Evolutionary conservation across 2,329 filamentous ascomycete genomes (phyloP).

Genomic region (Penicillium sp.): DNA sequence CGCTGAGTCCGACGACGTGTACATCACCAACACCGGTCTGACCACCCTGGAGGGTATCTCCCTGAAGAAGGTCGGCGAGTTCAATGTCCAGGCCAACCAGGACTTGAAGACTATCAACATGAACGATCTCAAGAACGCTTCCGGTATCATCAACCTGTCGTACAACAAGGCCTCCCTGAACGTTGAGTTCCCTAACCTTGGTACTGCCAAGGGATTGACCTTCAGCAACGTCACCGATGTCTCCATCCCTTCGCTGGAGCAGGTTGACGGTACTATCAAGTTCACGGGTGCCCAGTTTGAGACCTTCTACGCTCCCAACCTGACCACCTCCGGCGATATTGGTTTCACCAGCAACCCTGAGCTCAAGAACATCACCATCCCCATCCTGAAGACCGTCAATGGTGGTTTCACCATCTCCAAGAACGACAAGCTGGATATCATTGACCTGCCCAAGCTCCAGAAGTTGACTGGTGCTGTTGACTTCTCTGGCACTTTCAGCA

Average conservation of each 20-base stretch:
- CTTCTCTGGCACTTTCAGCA: constrained; percentile 74
- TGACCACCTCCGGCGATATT: constrained; percentile 48
- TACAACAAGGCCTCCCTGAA: constrained; percentile 71
- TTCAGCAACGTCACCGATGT: constrained; percentile 74
- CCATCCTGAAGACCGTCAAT: constrained; percentile 59
- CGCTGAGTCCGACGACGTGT: constrained; percentile 60
- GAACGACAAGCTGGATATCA: constrained; percentile 66
- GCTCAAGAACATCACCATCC: constrained; percentile 69
- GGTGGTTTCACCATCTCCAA: constrained; percentile 83
- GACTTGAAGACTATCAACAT: constrained; percentile 66
- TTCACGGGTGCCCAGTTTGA: constrained; percentile 67
- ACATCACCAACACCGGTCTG: constrained; percentile 82
- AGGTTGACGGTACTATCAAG: constrained; percentile 71
- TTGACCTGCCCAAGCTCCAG: constrained; percentile 64
- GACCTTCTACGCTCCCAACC: constrained; percentile 43
- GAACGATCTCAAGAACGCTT: constrained; percentile 72
- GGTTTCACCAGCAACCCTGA: constrained; percentile 53
- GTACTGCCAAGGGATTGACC: constrained; percentile 71
- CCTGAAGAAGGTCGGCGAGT: constrained; percentile 61
- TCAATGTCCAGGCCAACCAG: constrained; percentile 87
- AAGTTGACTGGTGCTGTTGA: constrained; percentile 74
- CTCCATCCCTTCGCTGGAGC: constrained; percentile 63
- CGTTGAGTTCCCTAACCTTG: constrained; percentile 70
- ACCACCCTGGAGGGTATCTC: constrained; percentile 73
- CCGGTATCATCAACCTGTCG: constrained; percentile 62